Percentiles rank a stretch among this genome's conserved stretches.
These are phyloP conservation scores for Fusarium pilosicola DNA, from an alignment of 2,329 filamentous ascomycete genomes.

Conservation along the genomic window DNA sequence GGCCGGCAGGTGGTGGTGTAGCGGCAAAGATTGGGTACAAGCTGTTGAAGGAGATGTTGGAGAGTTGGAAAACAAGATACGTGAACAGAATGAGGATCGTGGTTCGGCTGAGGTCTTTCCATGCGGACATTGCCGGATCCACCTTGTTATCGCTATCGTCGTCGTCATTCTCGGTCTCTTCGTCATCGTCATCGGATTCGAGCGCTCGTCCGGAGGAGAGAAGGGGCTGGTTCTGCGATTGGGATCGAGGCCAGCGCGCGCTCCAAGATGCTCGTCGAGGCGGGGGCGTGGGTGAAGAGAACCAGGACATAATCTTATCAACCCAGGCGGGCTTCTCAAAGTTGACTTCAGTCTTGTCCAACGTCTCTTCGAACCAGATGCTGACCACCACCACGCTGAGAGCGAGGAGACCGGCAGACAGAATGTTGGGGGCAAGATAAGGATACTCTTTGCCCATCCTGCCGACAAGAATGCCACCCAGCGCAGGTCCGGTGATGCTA, in stretches of 20 bases:
- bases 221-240: constrained; percentile 43
- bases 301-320: constrained; percentile 44
- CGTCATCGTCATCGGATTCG: constrained; percentile 43
- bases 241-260: constrained; percentile 51
- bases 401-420: constrained; percentile 77
- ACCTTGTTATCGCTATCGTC: constrained; percentile 35
- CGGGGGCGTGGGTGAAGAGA: constrained; percentile 29
- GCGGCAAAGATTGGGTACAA: constrained; percentile 94
- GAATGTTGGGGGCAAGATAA: constrained; percentile 85
- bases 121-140: constrained; percentile 47
- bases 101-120: constrained; percentile 76
- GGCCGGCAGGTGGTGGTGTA: constrained; percentile 77
- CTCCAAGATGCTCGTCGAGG: constrained; percentile 51
- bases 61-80: constrained; percentile 92
- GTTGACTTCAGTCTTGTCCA: constrained; percentile 46
- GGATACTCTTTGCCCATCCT: constrained; percentile 73
- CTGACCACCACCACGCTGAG: constrained; percentile 77
- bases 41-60: constrained; percentile 95
- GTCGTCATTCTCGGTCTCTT: constrained; percentile 39
- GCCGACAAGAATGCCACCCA: constrained; percentile 87
- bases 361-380: constrained; percentile 88
- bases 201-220: constrained; percentile 36
- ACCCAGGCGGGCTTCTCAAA: constrained; percentile 50
- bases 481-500: constrained; percentile 88
- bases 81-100: constrained; percentile 84